A percentile compares a stretch with the other conserved stretches of the same genome.
Evolutionary conservation across 2,329 filamentous ascomycete species (phyloP).

Genomic region (Aspergillus ochraceoroseus): DNA sequence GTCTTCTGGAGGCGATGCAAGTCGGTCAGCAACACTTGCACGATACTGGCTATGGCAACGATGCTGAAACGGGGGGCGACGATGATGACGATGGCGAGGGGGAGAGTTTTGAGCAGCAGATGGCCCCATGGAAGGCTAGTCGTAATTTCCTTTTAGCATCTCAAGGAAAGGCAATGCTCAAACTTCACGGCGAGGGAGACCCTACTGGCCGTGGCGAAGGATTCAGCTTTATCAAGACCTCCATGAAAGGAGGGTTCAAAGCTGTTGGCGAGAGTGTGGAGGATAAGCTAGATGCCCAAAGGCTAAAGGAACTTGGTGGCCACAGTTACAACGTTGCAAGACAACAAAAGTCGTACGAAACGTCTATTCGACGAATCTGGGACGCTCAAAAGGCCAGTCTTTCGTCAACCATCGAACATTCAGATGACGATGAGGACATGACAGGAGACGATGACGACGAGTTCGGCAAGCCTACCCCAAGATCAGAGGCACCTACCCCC

Average conservation of each 20-base stretch:
- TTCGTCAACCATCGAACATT: constrained; percentile 66
- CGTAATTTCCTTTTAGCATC: constrained; percentile 95
- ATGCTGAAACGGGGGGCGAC: constrained; percentile 61
- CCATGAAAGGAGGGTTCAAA: constrained; percentile 97
- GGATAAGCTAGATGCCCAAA: constrained; percentile 77
- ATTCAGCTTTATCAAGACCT: constrained; percentile 95
- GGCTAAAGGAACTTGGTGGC: constrained; percentile 64
- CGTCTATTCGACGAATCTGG: constrained; percentile 90
- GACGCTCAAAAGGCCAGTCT: constrained; percentile 76
- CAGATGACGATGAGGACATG: constrained; percentile 66
- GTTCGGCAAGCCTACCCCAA: constrained; percentile 54
- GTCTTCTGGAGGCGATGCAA: constrained; percentile 92
- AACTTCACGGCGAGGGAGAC: constrained; percentile 89
- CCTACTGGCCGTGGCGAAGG: constrained; percentile 89
- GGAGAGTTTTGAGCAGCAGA: constrained; percentile 75
- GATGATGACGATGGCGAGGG: constrained; percentile 62
- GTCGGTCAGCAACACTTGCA: constrained; percentile 85
- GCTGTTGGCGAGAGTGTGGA: constrained; percentile 83
- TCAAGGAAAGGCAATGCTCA: constrained; percentile 92
- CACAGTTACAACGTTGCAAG: constrained; percentile 97
- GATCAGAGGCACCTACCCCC: constrained; percentile 62
- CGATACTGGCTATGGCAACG: constrained; percentile 78
- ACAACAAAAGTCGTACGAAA: constrained; percentile 86
- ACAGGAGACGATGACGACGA: constrained; percentile 50
- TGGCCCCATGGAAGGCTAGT: constrained; percentile 93